A percentile compares a stretch with the other conserved stretches of the same genome.
These are phyloP conservation scores for Alternaria incomplexa DNA, from an alignment of 2,329 filamentous ascomycete genomes.

Conservation along the genomic window DNA sequence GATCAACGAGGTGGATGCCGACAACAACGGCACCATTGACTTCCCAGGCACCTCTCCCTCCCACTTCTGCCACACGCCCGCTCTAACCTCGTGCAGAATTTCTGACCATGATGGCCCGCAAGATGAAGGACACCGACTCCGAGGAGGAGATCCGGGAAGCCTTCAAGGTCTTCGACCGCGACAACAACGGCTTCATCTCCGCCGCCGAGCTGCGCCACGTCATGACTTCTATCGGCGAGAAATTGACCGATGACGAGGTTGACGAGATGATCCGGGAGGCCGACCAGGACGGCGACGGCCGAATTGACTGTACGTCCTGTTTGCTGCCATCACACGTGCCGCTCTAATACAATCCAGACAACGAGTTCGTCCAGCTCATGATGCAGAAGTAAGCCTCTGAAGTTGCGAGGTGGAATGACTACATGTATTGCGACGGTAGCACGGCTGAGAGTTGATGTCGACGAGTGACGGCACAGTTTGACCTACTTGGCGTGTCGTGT, in stretches of 20 bases:
- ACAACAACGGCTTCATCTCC: constrained; percentile 70
- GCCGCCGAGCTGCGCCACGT: constrained; percentile 67
- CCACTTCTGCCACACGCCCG: not conserved
- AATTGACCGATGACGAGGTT: constrained; percentile 67
- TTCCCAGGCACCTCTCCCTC: constrained; percentile 59
- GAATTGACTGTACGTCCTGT: constrained; percentile 64
- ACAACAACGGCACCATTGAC: constrained; percentile 70
- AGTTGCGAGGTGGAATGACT: constrained; percentile 32
- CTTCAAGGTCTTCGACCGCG: constrained; percentile 71
- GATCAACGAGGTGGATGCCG: constrained; percentile 70
- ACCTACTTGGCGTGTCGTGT: constrained; percentile 9
- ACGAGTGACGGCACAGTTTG: constrained; percentile 28
- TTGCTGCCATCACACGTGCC: not conserved
- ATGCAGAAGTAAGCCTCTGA: constrained; percentile 58
- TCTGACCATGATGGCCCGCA: constrained; percentile 69
- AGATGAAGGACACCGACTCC: constrained; percentile 66
- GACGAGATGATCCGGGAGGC: constrained; percentile 71
- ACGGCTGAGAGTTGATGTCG: constrained; percentile 35
- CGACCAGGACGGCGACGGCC: constrained; percentile 68
- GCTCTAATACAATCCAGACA: constrained; percentile 49
- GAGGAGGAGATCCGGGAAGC: constrained; percentile 70
- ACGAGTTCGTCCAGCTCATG: constrained; percentile 64
- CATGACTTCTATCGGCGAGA: constrained; percentile 70
- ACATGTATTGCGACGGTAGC: constrained; percentile 38
- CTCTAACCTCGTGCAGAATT: constrained; percentile 57